Evolutionary conservation across 2,329 filamentous ascomycete genomes (phyloP), one percentile per base, ranked within the genome.

Genomic region (Fusarium sacchari): DNA sequence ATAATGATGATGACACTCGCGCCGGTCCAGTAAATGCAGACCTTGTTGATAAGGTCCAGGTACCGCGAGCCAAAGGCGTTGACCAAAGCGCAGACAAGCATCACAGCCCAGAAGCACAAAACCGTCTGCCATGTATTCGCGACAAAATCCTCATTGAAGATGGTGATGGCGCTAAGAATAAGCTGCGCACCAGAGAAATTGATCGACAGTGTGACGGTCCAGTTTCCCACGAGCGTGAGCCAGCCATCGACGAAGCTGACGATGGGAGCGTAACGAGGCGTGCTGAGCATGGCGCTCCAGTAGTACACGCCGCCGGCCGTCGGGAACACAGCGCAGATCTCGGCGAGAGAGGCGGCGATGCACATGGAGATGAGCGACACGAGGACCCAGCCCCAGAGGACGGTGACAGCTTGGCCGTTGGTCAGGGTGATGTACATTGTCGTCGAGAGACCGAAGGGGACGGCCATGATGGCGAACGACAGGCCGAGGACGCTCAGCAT

Each of bases 181-280:
- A 94, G 87, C 79, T 92, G 88, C 67, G 90, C 92, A 47, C 91
- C 92, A 10, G 93, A 86, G 47, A 94, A 87, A n/a, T 92, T 92
- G 69, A 91, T 93, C 2, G 91, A 92, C 40, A 92, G 89, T 3
- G 90, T 91, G 52, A 94, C 83, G 34, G 90, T 90, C 77, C 93
- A 91, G 89, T 92, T 94, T 50, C 91, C 92, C 39, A 91, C 91
- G 60, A 91, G 88, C 70, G 90, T 92, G 74, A 92, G 92, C 92
- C 92, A 94, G 50, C 92, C 92, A 5, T 92, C 93, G 67, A 92
- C 87, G 85, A 92, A 94, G 53, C 90, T 92, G 40, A 93, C 87
- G 30, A 90, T 81, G 1, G 90, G 89, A 32, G 89, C 88, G 85
- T 88, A 93, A 56, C 81, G 82, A 72, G 86, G 86, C 80, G 89